Base-by-base conservation (phyloP, 208 protist species). In the Acanthamoeba healyi region DNA sequence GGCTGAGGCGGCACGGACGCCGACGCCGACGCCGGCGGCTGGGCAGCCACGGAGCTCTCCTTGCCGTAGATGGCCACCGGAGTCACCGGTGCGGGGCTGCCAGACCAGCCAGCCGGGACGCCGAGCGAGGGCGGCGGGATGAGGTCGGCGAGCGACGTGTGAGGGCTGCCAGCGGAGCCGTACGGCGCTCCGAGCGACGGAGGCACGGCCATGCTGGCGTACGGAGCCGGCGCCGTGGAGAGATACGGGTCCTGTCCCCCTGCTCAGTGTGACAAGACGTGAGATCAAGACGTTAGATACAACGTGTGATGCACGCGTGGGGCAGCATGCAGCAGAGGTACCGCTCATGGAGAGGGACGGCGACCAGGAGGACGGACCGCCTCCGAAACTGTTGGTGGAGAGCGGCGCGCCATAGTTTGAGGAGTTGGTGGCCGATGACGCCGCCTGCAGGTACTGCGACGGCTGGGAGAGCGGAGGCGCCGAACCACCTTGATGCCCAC, bases 51-150 rank as follows among this genome's bases (percentile, higher is more conserved):
- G n/a, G n/a, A n/a, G 56, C 6, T 22, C 19, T 29, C 19, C 19
- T 67, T 22, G 58, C 58, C 58, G 58, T 67, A 67, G 58, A 67
- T 34, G 4, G 58, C 29, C 0, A n/a, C 1, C n/a, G 58, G 2
- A 22, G 58, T 9, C 6, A n/a, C n/a, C 58, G 58, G 26, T 6
- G 58, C 26, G 58, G 58, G 58, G 58, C n/a, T 67, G 58, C 19
- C 34, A 19, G 12, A 5, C 58, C 58, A 67, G n/a, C 58, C 49
- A 6, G 49, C 58, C 29, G 26, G 58, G 26, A 67, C 14, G n/a
- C 58, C 58, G 58, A 67, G 22, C 58, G 58, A 67, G 58, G 58
- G 58, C 58, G 58, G 58, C 58, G 51, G 51, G 51, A 58, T 58
- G 51, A 58, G 51, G 51, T 58, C 51, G 51, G 19, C 51, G 17